A percentile compares a stretch with the other conserved stretches of the same genome.
Conservation (phyloP, 495 filamentous ascomycete genomes). For the Friedmanniomyces endolithicus region DNA sequence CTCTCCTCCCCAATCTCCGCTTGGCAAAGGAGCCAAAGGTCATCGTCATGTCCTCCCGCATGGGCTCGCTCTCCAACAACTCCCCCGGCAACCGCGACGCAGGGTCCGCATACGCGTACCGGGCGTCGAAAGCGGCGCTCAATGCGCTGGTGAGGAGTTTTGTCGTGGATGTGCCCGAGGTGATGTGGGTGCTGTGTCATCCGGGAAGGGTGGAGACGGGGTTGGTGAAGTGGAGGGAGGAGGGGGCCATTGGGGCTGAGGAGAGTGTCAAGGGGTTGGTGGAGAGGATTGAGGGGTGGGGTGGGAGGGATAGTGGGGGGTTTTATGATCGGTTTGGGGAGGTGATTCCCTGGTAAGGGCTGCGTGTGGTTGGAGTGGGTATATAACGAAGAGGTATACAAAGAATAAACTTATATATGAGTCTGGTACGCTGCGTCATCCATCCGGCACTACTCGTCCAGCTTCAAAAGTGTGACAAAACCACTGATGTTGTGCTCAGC, state of each 20-base stretch:
- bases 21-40: constrained; percentile 19
- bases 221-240: constrained; percentile 31
- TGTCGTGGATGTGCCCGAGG: constrained; percentile 26
- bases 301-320: constrained; percentile 21
- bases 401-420: neutral
- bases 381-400: too few species aligned
- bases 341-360: constrained; percentile 27
- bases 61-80: constrained; percentile 25
- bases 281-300: constrained; percentile 24
- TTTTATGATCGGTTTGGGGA: constrained; percentile 33
- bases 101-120: constrained; percentile 29
- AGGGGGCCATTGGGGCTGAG: constrained; percentile 30
- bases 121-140: constrained; percentile 29
- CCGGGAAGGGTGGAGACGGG: constrained; percentile 33
- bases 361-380: neutral
- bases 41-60: constrained; percentile 28
- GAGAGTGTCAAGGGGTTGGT: constrained; percentile 30
- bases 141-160: constrained; percentile 28
- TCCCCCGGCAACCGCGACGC: constrained; percentile 1
- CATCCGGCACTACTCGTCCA: too few species aligned
- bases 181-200: constrained; percentile 23
- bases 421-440: too few species aligned
- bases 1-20: constrained; percentile 22
- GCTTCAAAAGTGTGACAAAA: too few species aligned
- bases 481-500: too few species aligned